A percentile compares a stretch with the other conserved stretches of the same genome.
Evolutionary conservation across 768 basidiomycete species (phyloP).

Genomic region (Steccherinum ochraceum): DNA sequence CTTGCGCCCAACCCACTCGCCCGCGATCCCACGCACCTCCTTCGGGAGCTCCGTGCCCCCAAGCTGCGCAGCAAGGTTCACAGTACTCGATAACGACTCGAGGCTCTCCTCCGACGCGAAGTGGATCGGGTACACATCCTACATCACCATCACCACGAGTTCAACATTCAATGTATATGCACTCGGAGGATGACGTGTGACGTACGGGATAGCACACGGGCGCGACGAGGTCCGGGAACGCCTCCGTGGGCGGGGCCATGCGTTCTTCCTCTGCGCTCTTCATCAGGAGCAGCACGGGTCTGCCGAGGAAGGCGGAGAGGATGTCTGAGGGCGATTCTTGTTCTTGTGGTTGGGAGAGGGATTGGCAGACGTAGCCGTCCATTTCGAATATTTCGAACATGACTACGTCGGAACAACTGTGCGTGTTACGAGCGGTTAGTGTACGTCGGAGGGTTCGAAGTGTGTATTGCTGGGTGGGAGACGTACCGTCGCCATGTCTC

Average conservation of each 20-base stretch:
- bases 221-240: constrained; percentile 52
- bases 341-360: constrained; percentile 23
- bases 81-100: constrained; percentile 39
- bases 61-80: constrained; percentile 45
- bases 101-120: constrained; percentile 65
- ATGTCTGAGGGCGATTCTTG: constrained; percentile 43
- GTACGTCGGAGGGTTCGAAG: no score
- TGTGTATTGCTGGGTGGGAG: not conserved
- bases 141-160: constrained; percentile 15
- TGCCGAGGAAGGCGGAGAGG: constrained; percentile 56
- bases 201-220: constrained; percentile 37
- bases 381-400: constrained; percentile 41
- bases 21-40: constrained; percentile 26
- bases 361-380: constrained; percentile 63
- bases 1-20: constrained; percentile 41
- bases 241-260: constrained; percentile 38
- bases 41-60: constrained; percentile 13
- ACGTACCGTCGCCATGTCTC: constrained; percentile 53
- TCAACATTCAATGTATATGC: not conserved
- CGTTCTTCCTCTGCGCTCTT: constrained; percentile 58
- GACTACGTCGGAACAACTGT: constrained; percentile 47
- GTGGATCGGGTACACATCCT: constrained; percentile 68
- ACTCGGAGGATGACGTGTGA: no score
- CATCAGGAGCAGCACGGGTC: constrained; percentile 54
- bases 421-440: not conserved